Base-by-base conservation (phyloP, 495 filamentous ascomycete species). In the Podospora appendiculata region DNA sequence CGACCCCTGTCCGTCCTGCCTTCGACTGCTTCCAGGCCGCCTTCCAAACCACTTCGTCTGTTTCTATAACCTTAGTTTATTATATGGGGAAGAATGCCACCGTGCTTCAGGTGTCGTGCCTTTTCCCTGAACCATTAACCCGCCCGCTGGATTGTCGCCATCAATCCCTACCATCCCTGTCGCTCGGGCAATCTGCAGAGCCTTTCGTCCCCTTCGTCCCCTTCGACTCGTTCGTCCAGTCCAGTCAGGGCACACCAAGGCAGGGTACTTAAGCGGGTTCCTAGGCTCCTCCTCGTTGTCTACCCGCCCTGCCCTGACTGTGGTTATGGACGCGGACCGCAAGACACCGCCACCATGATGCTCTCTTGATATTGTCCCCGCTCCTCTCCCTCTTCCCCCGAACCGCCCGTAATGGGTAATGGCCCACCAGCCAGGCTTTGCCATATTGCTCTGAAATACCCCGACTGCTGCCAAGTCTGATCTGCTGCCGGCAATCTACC, bases 391-490 rank as follows among this genome's bases (percentile, higher is more conserved):
- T 61, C 57, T 18, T n/a, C 19, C 38, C 38, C 38, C 38, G 11
- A 62, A 57, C 63, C 52, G 61, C 58, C 38, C 54, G 58, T 56
- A 58, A 55, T 64, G 57, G 57, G 58, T 56, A 58, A 55, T 64
- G 57, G 57, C 56, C 60, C 61, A 61, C 63, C 55, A 58, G 51
- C 63, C 58, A 54, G 63, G 63, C 59, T 68, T 62, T 68, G 53
- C 65, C 58, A 68, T 56, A 64, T 62, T 68, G 55, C 52, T 53
- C 39, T 62, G 55, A 66, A 58, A 68, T 63, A 56, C 64, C 56
- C 59, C 61, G 61, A 62, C 52, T 48, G 51, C 51, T 56, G 52
- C 47, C 50, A 58, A 53, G 51, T 42, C 35, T 44, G 32, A 49
- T 44, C 43, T 51, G 41, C 36, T 51, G 17, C 50, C 39, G 17